Conservation (phyloP, 106 monocot species). For the Platanthera zijinensis region DNA sequence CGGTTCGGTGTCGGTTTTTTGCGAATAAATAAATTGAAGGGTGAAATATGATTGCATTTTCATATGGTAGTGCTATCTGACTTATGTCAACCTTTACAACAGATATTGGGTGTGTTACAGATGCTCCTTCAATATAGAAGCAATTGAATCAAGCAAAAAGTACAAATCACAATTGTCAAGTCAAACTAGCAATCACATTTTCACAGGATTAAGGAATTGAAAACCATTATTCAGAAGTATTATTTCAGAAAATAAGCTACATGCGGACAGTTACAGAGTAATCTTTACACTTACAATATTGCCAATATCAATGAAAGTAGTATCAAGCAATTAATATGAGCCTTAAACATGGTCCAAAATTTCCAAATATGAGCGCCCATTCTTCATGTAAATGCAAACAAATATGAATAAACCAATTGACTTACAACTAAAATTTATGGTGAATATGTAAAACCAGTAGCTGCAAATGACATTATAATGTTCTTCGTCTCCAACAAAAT, state of each 20-base stretch:
- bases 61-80: not conserved
- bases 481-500: constrained; percentile 37
- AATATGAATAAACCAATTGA: not conserved
- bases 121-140: constrained; percentile 78
- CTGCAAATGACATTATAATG: constrained; percentile 45
- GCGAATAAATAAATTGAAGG: not conserved
- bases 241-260: not conserved
- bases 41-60: not conserved
- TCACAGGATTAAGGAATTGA: not conserved
- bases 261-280: not conserved
- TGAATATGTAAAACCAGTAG: constrained; percentile 56
- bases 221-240: not conserved
- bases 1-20: too few relatives aligned
- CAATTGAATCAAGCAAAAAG: constrained; percentile 47
- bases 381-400: constrained; percentile 42
- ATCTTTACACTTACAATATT: constrained; percentile 49
- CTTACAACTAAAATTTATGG: not conserved
- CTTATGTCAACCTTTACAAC: constrained; percentile 55
- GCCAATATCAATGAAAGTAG: constrained; percentile 59
- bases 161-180: not conserved
- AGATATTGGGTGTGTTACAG: constrained; percentile 62
- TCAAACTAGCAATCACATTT: not conserved
- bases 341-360: constrained; percentile 41
- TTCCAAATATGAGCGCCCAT: constrained; percentile 77
- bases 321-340: constrained; percentile 51